These are phyloP conservation scores for Teratosphaeria epicoccoides DNA, from an alignment of 2,329 filamentous ascomycete species.

Conservation along the genomic window DNA sequence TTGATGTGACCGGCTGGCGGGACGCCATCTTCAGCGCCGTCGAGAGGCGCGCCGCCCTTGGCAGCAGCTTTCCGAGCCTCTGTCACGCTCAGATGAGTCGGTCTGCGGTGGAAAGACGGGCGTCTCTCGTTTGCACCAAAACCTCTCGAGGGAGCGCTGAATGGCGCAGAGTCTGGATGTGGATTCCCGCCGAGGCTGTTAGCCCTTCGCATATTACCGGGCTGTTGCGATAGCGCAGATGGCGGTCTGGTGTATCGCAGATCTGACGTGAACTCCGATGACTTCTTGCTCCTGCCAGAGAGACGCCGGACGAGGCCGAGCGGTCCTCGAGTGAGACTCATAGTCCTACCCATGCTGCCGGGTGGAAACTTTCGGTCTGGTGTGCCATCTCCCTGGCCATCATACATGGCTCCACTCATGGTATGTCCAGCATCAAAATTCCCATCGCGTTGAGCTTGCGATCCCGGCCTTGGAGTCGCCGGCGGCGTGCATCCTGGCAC, in stretches of 20 bases:
- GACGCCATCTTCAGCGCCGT: conserved; percentile 34
- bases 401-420: background rate
- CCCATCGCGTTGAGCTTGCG: conserved; percentile 3
- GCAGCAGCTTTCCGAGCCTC: conserved; percentile 27
- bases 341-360: conserved; percentile 22
- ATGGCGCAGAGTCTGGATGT: background rate
- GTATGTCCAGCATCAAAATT: conserved; percentile 3
- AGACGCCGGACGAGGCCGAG: conserved; percentile 34
- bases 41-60: conserved; percentile 37
- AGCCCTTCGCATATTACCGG: conserved; percentile 10
- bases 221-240: conserved; percentile 7
- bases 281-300: conserved; percentile 19
- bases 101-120: conserved; percentile 32
- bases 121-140: background rate
- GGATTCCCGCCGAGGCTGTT: conserved; percentile 13
- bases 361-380: conserved; percentile 16
- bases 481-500: conserved; percentile 66
- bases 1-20: conserved; percentile 52
- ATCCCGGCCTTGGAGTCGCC: conserved; percentile 46
- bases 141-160: background rate
- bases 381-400: background rate
- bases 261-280: background rate
- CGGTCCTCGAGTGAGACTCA: conserved; percentile 26
- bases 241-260: conserved; percentile 11
- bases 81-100: conserved; percentile 33